A percentile compares a stretch with the other conserved stretches of the same genome.
These are phyloP conservation scores for Tetracladium marchalianum DNA, from an alignment of 495 filamentous ascomycete genomes.

Conservation along the genomic window DNA sequence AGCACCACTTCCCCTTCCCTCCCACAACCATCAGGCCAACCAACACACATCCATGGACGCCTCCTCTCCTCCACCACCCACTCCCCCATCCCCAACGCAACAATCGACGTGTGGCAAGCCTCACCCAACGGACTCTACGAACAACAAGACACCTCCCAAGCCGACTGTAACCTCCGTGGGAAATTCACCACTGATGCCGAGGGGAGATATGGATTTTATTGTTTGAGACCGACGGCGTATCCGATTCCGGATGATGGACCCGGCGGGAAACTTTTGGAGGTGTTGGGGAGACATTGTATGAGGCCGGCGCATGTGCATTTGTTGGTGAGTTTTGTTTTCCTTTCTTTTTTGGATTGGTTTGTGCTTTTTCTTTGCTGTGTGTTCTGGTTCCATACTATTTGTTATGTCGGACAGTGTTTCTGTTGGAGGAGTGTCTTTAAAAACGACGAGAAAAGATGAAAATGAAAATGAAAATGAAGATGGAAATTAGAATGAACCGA, in stretches of 20 bases:
- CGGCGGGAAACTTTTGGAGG: conserved; percentile 52
- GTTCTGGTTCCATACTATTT: too few species aligned
- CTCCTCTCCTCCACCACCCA: too few species aligned
- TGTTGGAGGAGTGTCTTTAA: too few species aligned
- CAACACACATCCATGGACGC: too few species aligned
- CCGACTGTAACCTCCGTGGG: conserved; percentile 77
- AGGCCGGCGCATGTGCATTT: conserved; percentile 79
- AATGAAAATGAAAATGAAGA: too few species aligned
- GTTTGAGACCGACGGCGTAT: conserved; percentile 72
- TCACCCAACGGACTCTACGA: conserved; percentile 79
- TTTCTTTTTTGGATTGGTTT: not conserved
- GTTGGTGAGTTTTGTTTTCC: conserved; percentile 45
- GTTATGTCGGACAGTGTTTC: too few species aligned
- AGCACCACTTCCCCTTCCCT: too few species aligned
- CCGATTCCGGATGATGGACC: conserved; percentile 62
- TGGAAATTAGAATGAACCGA: too few species aligned
- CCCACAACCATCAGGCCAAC: not conserved
- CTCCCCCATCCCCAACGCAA: conserved; percentile 54
- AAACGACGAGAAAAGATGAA: too few species aligned
- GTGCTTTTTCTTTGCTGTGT: too few species aligned
- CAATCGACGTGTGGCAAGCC: conserved; percentile 82
- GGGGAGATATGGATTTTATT: conserved; percentile 70
- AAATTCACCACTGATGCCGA: conserved; percentile 71
- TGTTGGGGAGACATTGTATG: conserved; percentile 72
- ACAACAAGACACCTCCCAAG: conserved; percentile 71